Conservation (phyloP, 148 eudicot species). For the Oxyria digyna region DNA sequence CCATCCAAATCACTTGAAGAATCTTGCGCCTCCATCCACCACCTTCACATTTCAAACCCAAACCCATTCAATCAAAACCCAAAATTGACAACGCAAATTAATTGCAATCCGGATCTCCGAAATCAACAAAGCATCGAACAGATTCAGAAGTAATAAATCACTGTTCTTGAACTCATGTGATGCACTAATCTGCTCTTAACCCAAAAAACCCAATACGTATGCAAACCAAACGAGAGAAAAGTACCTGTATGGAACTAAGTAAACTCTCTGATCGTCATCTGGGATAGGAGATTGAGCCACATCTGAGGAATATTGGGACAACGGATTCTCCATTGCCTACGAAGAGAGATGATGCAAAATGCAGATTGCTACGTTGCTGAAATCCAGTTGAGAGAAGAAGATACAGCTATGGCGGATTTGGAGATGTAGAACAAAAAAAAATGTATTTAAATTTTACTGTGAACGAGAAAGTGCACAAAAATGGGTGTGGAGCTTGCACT, state of each 20-base stretch:
- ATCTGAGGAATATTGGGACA: conserved; percentile 14
- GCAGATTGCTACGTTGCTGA: conserved; percentile 15
- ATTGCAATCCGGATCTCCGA: not conserved
- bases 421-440: not conserved
- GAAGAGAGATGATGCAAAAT: conserved; percentile 15
- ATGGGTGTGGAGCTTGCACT: not conserved
- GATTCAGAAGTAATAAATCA: not conserved
- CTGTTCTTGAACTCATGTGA: not conserved
- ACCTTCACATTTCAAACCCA: conserved; percentile 28
- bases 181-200: not conserved
- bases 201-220: not conserved
- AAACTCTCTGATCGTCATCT: conserved; percentile 58
- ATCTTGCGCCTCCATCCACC: conserved; percentile 69
- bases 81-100: not conserved
- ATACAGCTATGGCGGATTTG: conserved; percentile 23
- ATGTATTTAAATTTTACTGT: not conserved
- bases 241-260: conserved; percentile 75
- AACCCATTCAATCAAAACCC: not conserved
- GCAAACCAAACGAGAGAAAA: not conserved
- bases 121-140: not conserved
- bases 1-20: conserved; percentile 20
- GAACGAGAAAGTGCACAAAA: not conserved
- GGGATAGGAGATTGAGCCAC: conserved; percentile 17
- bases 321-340: conserved; percentile 10
- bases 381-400: conserved; percentile 8